Percentiles rank a stretch among this genome's conserved stretches.
Evolutionary conservation across 176 grass and related monocot species (phyloP).

Genomic region (Elaeis guineensis): DNA sequence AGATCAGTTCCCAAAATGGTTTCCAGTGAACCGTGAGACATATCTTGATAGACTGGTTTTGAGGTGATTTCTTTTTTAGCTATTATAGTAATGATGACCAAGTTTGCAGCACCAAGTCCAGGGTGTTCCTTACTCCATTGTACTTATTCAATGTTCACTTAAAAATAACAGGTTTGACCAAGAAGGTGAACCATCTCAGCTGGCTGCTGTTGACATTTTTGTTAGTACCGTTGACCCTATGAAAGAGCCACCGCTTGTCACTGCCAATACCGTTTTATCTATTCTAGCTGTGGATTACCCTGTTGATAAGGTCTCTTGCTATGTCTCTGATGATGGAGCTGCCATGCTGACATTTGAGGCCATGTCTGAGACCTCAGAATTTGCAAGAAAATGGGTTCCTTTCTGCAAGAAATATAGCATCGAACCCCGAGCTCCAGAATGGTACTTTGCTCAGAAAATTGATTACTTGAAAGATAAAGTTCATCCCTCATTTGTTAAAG

Average conservation of each 20-base stretch:
- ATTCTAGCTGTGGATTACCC: conserved; percentile 97
- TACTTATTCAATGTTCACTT: conserved; percentile 17
- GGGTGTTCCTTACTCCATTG: too few species aligned
- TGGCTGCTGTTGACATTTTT: conserved; percentile 96
- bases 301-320: conserved; percentile 96
- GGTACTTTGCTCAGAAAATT: conserved; percentile 91
- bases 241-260: conserved; percentile 98
- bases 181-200: conserved; percentile 85
- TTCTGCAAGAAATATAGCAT: conserved; percentile 93
- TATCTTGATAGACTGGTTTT: conserved; percentile 91
- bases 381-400: conserved; percentile 98
- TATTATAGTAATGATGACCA: background rate
- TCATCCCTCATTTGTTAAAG: conserved; percentile 82
- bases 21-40: conserved; percentile 91
- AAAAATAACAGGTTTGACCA: conserved; percentile 65
- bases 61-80: conserved; percentile 54
- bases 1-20: conserved; percentile 99
- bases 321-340: conserved; percentile 99
- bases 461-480: conserved; percentile 98
- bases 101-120: background rate
- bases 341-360: conserved; percentile 90
- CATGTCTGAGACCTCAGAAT: conserved; percentile 93
- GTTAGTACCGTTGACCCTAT: conserved; percentile 96
- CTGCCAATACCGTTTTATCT: conserved; percentile 93
- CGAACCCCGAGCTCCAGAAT: conserved; percentile 91